These are phyloP conservation scores for Gastrolobium bilobum DNA, from an alignment of 306 rosid species.

Conservation along the genomic window DNA sequence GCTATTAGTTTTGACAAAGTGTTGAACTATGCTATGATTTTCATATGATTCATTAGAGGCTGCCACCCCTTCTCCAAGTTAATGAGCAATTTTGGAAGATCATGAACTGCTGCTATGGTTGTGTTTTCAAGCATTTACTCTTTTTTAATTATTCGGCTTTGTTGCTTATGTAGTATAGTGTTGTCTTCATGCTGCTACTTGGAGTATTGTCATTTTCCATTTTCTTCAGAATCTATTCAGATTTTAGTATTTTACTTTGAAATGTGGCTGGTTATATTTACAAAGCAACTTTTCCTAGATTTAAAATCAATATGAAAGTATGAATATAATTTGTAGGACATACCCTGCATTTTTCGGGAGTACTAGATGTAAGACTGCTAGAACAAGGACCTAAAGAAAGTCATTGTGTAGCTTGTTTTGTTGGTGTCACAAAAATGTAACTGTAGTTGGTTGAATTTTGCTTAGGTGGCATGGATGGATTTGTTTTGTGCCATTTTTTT, in stretches of 20 bases:
- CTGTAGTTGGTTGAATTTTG: neutral
- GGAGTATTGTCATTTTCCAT: neutral
- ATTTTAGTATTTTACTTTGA: slow-evolving; percentile 3
- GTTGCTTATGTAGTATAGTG: neutral
- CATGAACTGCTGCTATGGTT: neutral
- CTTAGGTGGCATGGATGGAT: neutral
- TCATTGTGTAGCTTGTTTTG: neutral
- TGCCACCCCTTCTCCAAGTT: neutral
- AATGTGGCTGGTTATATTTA: slow-evolving; percentile 19
- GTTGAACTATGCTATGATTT: slow-evolving; percentile 12
- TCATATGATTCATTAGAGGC: slow-evolving; percentile 14
- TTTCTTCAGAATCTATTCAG: neutral
- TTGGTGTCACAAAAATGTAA: neutral
- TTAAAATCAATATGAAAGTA: slow-evolving; percentile 2
- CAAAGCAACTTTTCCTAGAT: neutral
- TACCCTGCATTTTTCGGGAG: neutral
- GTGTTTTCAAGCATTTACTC: neutral
- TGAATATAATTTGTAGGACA: neutral
- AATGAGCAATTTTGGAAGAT: slow-evolving; percentile 16
- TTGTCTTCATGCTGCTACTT: neutral
- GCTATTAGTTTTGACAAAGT: neutral
- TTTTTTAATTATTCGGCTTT: neutral
- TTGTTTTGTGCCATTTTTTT: neutral
- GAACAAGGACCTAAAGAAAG: slow-evolving; percentile 14
- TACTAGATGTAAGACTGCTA: neutral